These are phyloP conservation scores for Gaeumannomyces tritici DNA, from an alignment of 2,329 filamentous ascomycete genomes.

Conservation along the genomic window DNA sequence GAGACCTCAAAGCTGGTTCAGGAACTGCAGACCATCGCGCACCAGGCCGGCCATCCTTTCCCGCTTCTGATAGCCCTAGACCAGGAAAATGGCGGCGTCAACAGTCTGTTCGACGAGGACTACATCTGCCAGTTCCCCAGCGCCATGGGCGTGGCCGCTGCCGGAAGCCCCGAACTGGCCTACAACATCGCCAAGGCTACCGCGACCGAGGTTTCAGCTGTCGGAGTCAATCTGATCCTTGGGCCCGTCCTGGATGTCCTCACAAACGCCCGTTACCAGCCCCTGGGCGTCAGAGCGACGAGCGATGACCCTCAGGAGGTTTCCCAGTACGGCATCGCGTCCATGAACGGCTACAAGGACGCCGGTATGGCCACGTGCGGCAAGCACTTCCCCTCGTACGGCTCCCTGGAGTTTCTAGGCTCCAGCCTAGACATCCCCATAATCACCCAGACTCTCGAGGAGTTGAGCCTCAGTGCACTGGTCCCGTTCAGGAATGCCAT, in stretches of 20 bases:
- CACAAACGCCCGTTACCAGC: constrained; percentile 86
- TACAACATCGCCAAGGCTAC: constrained; percentile 90
- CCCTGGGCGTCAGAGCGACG: constrained; percentile 77
- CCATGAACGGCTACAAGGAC: constrained; percentile 87
- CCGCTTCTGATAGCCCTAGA: constrained; percentile 86
- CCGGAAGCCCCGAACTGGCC: constrained; percentile 73
- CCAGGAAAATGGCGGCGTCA: constrained; percentile 96
- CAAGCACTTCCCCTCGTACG: constrained; percentile 95
- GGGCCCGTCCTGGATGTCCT: constrained; percentile 90
- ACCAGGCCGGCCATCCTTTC: constrained; percentile 79
- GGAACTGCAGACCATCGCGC: constrained; percentile 86
- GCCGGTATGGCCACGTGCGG: constrained; percentile 83
- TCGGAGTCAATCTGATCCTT: constrained; percentile 92
- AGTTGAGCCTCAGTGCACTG: constrained; percentile 82
- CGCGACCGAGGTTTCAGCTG: constrained; percentile 82
- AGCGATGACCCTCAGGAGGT: constrained; percentile 94
- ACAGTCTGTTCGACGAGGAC: constrained; percentile 91
- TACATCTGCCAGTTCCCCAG: constrained; percentile 95
- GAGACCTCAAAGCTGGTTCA: constrained; percentile 82
- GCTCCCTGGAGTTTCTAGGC: constrained; percentile 86
- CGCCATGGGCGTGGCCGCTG: constrained; percentile 93
- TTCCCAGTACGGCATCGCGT: constrained; percentile 82
- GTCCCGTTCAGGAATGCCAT: constrained; percentile 90
- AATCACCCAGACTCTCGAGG: constrained; percentile 89
- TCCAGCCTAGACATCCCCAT: constrained; percentile 88